phyloP scores from a whole-genome alignment of 1,284 basidiomycete genomes.

The Sphaerobolus stellatus region DNA sequence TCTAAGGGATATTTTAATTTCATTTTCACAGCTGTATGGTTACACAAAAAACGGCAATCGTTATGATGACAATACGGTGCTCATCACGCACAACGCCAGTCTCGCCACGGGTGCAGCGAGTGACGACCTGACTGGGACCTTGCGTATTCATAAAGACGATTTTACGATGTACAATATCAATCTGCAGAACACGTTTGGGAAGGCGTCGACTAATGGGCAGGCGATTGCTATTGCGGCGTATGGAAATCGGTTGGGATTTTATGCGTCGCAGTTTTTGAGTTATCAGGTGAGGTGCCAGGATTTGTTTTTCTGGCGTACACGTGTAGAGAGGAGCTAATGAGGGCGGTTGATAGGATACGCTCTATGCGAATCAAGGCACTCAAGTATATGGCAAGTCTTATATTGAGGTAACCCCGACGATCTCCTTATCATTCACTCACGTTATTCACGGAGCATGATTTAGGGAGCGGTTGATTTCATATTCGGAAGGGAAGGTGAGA shows the following conservation, averaged over 20 bases:
- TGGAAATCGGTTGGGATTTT: constrained; percentile 48
- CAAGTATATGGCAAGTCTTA: constrained; percentile 49
- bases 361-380: constrained; percentile 45
- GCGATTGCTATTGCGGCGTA: constrained; percentile 57
- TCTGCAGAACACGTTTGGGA: constrained; percentile 52
- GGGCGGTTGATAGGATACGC: constrained; percentile 27
- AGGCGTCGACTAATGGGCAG: constrained; percentile 37
- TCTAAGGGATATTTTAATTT: not conserved
- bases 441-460: constrained; percentile 21
- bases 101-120: constrained; percentile 40
- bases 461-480: constrained; percentile 60
- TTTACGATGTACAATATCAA: constrained; percentile 58
- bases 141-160: constrained; percentile 51
- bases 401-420: constrained; percentile 38
- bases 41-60: constrained; percentile 42
- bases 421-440: constrained; percentile 15
- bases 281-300: constrained; percentile 46
- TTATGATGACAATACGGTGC: constrained; percentile 41
- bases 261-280: constrained; percentile 52
- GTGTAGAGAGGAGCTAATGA: too few species aligned
- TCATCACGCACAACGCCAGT: constrained; percentile 43
- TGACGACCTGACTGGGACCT: constrained; percentile 53
- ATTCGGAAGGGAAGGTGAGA: constrained; percentile 38
- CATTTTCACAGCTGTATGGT: constrained; percentile 41
- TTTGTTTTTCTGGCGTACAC: constrained; percentile 7